These are phyloP conservation scores for Botryosphaeria dothidea DNA, from an alignment of 2,329 filamentous ascomycete genomes.

Conservation along the genomic window DNA sequence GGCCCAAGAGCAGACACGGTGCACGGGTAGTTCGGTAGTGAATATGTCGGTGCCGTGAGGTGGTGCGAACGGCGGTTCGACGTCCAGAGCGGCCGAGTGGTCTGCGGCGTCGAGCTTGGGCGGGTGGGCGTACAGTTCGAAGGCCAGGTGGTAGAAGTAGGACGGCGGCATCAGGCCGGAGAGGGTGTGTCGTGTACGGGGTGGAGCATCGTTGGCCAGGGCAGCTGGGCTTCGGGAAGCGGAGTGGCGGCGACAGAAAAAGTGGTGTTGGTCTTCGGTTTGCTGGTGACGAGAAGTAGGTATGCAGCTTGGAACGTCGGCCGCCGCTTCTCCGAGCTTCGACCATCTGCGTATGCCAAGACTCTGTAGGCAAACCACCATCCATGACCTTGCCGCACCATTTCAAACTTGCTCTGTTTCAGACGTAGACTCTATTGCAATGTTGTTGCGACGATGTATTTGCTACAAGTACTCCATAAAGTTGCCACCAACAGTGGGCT, in stretches of 20 bases:
- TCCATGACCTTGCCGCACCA: background rate
- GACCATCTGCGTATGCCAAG: constrained; percentile 12
- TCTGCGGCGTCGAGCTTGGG: constrained; percentile 15
- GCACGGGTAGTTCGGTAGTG: constrained; percentile 43
- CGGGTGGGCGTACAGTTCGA: constrained; percentile 57
- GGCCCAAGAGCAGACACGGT: constrained; percentile 41
- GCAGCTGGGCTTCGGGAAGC: background rate
- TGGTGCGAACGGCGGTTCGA: constrained; percentile 37
- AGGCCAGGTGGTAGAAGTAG: constrained; percentile 64
- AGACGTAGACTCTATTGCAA: background rate
- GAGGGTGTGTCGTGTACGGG: background rate
- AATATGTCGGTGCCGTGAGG: constrained; percentile 48
- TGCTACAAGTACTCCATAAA: background rate
- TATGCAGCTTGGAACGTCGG: background rate
- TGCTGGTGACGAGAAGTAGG: background rate
- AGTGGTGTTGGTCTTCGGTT: background rate
- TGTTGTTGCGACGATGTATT: background rate
- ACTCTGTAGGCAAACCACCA: background rate
- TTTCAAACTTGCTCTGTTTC: background rate
- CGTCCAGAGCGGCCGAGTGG: constrained; percentile 6
- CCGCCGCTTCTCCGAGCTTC: constrained; percentile 8
- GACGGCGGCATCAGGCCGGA: constrained; percentile 43
- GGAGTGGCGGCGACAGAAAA: background rate
- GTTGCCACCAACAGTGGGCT: background rate
- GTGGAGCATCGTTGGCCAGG: background rate